These are phyloP conservation scores for Terana coerulea DNA, from an alignment of 768 basidiomycete species.

Conservation along the genomic window DNA sequence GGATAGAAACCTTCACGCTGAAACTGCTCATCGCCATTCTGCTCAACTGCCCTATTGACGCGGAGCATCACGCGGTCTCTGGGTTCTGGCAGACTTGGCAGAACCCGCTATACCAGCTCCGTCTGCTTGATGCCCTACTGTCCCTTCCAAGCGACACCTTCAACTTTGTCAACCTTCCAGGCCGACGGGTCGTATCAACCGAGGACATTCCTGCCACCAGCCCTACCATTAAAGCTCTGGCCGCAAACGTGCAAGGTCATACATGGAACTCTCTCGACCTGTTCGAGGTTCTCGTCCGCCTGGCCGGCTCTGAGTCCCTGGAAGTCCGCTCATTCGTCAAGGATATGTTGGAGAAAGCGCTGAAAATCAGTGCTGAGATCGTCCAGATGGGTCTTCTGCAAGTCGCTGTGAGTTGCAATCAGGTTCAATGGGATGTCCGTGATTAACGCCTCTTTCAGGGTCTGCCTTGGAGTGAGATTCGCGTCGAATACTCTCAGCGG, in stretches of 20 bases:
- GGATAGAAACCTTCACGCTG: conserved; percentile 85
- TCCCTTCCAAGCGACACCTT: conserved; percentile 88
- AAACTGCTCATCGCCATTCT: conserved; percentile 89
- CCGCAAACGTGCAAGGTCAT: conserved; percentile 85
- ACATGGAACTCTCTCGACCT: conserved; percentile 95
- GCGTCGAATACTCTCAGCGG: conserved; percentile 82
- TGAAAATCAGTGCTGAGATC: conserved; percentile 90
- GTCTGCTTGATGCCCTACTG: conserved; percentile 83
- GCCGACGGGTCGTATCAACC: conserved; percentile 77
- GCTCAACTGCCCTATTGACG: conserved; percentile 73
- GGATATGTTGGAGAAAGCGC: conserved; percentile 91
- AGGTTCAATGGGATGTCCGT: conserved; percentile 10
- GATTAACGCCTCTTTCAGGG: conserved; percentile 40
- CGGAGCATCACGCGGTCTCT: conserved; percentile 72
- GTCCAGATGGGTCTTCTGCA: conserved; percentile 92
- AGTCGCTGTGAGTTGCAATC: conserved; percentile 64
- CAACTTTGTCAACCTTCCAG: conserved; percentile 87
- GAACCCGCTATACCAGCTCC: conserved; percentile 82
- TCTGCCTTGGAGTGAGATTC: conserved; percentile 83
- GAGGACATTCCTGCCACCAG: conserved; percentile 84
- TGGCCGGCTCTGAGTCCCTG: conserved; percentile 64
- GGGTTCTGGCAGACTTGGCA: conserved; percentile 87
- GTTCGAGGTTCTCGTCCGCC: conserved; percentile 81
- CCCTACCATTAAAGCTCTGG: conserved; percentile 89
- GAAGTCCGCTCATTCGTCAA: conserved; percentile 77